A percentile compares a stretch with the other conserved stretches of the same genome.
Evolutionary conservation across 1,284 basidiomycete species (phyloP).

Genomic region (Ustilago shanxiensis): DNA sequence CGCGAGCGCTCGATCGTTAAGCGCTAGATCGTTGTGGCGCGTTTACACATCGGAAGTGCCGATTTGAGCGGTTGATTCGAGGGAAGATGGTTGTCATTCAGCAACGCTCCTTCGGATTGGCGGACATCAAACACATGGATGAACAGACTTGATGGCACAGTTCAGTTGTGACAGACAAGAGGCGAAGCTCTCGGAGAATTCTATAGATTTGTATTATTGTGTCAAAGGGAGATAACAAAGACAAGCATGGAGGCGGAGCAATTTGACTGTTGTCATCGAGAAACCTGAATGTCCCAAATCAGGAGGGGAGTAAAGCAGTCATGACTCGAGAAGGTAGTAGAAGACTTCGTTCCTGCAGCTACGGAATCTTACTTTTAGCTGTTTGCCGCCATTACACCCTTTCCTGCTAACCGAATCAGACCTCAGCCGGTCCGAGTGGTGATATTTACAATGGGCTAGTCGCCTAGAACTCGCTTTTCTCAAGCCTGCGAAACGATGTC

Average conservation of each 20-base stretch:
- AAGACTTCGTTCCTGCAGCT: neutral
- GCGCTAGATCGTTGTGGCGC: neutral
- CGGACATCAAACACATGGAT: neutral
- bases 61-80: neutral
- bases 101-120: neutral
- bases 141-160: neutral
- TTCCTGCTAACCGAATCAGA: neutral
- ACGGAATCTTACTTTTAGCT: neutral
- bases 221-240: slow-evolving; percentile 8
- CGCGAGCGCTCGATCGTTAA: neutral
- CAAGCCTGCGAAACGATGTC: neutral
- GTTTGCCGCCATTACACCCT: neutral
- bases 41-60: slow-evolving; percentile 8
- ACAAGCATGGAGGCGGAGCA: slow-evolving; percentile 6
- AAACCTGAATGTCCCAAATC: neutral
- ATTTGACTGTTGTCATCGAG: neutral
- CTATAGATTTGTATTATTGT: slow-evolving; percentile 27
- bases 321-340: neutral
- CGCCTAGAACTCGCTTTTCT: neutral
- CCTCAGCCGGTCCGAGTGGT: neutral
- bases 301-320: neutral
- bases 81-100: neutral
- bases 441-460: slow-evolving; percentile 13
- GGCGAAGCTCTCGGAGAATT: slow-evolving; percentile 8
- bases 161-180: slow-evolving; percentile 4